Evolutionary conservation across 805 yeast species (phyloP).

Genomic region (Yarrowia sp.): DNA sequence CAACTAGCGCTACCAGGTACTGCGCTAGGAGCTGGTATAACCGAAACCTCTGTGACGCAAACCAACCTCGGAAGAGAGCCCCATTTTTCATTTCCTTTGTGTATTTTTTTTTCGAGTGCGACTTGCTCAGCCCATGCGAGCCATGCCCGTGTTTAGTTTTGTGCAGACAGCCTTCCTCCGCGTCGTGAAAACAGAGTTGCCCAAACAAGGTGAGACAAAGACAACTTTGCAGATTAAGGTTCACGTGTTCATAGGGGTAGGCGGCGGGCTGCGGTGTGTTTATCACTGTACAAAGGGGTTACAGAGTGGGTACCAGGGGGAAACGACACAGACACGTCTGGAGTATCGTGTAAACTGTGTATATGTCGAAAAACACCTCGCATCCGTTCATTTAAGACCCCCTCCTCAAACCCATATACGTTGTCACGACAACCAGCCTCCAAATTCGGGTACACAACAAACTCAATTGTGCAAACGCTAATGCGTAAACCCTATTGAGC

Average conservation of each 20-base stretch:
- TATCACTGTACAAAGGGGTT: no score
- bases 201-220: constrained; percentile 18
- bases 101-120: no score
- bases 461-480: not conserved
- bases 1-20: no score
- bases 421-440: constrained; percentile 13
- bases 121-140: constrained; percentile 26
- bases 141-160: constrained; percentile 8
- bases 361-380: not conserved
- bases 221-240: not conserved
- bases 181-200: constrained; percentile 16
- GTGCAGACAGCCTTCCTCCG: constrained; percentile 16
- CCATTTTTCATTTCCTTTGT: no score
- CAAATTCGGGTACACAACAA: not conserved
- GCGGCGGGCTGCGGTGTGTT: not conserved
- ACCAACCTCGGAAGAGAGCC: no score
- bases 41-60: no score
- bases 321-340: no score
- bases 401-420: no score
- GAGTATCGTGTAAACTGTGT: no score
- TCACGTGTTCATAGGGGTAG: constrained; percentile 23
- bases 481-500: not conserved
- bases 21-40: no score
- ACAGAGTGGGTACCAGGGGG: no score
- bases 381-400: no score